These are phyloP conservation scores for Mortierella sp. DNA, from an alignment of 371 early-diverging fungal genomes.

Conservation along the genomic window DNA sequence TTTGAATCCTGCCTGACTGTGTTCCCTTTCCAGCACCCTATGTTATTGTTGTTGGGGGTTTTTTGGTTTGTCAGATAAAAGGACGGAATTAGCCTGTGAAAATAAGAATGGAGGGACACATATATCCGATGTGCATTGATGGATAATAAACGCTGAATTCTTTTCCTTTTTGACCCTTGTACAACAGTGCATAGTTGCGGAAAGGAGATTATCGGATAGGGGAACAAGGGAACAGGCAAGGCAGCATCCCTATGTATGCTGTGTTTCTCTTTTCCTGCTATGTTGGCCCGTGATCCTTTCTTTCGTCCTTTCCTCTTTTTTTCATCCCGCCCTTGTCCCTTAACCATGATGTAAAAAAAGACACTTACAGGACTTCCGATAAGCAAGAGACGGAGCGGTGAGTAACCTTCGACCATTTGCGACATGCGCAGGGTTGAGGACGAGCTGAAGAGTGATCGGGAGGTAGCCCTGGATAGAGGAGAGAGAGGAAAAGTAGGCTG, in stretches of 20 bases:
- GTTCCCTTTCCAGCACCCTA: slow-evolving; percentile 93
- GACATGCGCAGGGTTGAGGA: slow-evolving; percentile 30
- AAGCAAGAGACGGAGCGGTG: slow-evolving; percentile 68
- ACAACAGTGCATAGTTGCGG: neutral
- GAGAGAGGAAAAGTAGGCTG: neutral
- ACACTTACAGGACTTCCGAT: slow-evolving; percentile 73
- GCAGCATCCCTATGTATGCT: neutral
- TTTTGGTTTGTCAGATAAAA: slow-evolving; percentile 7
- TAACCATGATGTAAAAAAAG: neutral
- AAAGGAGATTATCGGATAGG: slow-evolving; percentile 13
- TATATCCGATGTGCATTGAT: neutral
- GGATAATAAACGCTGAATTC: neutral
- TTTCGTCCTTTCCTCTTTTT: neutral
- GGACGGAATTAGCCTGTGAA: neutral
- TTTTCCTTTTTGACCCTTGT: neutral
- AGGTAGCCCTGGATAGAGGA: neutral
- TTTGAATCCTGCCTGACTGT: slow-evolving; percentile 81
- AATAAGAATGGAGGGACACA: neutral
- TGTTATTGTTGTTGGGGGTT: neutral
- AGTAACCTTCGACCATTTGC: slow-evolving; percentile 29
- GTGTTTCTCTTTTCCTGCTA: neutral
- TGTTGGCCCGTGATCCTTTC: neutral
- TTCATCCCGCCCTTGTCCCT: neutral
- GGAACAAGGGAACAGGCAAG: neutral
- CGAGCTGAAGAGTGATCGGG: slow-evolving; percentile 36